Base-by-base conservation (phyloP, 1,284 basidiomycete genomes). In the Stygiomarasmius scandens region DNA sequence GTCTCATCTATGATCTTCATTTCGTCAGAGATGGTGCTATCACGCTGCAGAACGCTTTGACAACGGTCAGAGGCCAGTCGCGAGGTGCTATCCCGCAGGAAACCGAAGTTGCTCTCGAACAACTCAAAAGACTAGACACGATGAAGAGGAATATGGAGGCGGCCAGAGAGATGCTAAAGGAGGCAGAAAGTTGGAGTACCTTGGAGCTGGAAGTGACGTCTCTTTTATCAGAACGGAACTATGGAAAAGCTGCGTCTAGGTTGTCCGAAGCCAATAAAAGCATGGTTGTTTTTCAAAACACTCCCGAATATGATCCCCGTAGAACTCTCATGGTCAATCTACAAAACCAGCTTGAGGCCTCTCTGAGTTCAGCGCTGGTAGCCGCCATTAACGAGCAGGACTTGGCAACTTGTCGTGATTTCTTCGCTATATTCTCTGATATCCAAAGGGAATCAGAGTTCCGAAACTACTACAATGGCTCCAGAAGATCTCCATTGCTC, bases 181-280 rank as follows among this genome's bases (percentile, higher is more conserved):
- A 97, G 69, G 95, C 95, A 22, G 92, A 97, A 76, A 92, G 89
- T 61, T 98, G 96, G 96, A 92, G 90, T 52, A 92, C 92, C 0
- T 81, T 98, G 41, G 96, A 98, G 71, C 81, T 90, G 49, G 96
- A 98, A 72, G 90, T 97, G 46, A 90, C 90, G 0, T 80, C 87
- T 0, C 82, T 95, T 19, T 80, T 98, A 38, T 75, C 82, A n/a
- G 90, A 92, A 62, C 83, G 85, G 64, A 85, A 81, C 62, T 94
- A 91, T 66, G 84, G 83, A 47, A 94, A 93, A 67, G 96, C 96
- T 0, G 95, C 94, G 19, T 89, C 92, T 63, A 79, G 96, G 58
- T 75, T 98, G 10, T 89, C 88, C 0, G 95, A 96, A 66, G 95
- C 96, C 1, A 86, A 80, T 63, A 86, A 86, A 67, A 90, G 89